Evolutionary conservation across 352 stramenopile species (phyloP).

Genomic region (Globisporangium iwayamae): DNA sequence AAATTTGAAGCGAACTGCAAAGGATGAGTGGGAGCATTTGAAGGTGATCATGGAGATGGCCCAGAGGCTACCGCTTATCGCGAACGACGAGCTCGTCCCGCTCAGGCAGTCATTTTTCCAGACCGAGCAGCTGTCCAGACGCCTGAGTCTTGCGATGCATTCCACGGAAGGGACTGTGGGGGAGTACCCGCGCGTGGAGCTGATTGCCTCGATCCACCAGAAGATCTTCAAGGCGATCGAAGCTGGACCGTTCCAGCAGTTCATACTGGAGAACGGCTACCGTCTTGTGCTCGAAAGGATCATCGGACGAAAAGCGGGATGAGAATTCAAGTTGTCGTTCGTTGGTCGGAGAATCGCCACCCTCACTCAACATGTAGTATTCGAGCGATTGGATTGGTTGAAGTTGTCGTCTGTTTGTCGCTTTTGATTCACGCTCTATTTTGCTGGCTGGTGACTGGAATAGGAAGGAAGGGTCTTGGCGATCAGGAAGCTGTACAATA

Average conservation of each 20-base stretch:
- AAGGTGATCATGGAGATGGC: constrained; percentile 58
- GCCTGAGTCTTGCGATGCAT: constrained; percentile 67
- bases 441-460: constrained; percentile 6
- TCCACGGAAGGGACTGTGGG: constrained; percentile 37
- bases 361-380: constrained; percentile 6
- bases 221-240: constrained; percentile 82
- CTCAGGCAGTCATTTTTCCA: constrained; percentile 60
- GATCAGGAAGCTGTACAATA: constrained; percentile 25
- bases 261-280: constrained; percentile 69
- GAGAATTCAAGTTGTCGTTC: constrained; percentile 5
- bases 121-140: constrained; percentile 61
- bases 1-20: constrained; percentile 32
- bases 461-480: neutral
- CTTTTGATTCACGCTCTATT: constrained; percentile 10
- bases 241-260: constrained; percentile 72
- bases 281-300: constrained; percentile 64
- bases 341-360: neutral
- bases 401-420: constrained; percentile 8
- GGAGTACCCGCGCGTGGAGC: constrained; percentile 64
- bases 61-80: constrained; percentile 55
- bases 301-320: constrained; percentile 65
- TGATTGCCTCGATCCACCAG: constrained; percentile 71
- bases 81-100: constrained; percentile 44
- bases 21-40: constrained; percentile 80
- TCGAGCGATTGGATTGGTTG: neutral